A percentile compares a stretch with the other conserved stretches of the same genome.
Conservation (phyloP, 139 green algal species). For the Picochlorum sp. region DNA sequence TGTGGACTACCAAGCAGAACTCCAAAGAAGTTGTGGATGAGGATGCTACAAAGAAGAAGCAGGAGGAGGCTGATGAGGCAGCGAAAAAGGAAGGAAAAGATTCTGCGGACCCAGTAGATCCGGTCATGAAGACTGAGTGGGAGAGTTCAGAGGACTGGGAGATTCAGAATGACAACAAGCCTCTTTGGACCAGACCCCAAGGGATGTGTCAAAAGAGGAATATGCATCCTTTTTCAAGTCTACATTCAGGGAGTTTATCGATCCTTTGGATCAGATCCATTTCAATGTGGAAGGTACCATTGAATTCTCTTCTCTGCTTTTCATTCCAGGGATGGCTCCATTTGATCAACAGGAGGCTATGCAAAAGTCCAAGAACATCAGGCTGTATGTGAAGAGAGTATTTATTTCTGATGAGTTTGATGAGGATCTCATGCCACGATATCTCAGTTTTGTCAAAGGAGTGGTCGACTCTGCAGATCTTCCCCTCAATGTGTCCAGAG, state of each 20-base stretch:
- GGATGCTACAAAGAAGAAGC: conserved; percentile 68
- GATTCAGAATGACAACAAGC: conserved; percentile 93
- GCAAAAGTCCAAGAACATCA: conserved; percentile 58
- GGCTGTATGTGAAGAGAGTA: conserved; percentile 94
- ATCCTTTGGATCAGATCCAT: conserved; percentile 64
- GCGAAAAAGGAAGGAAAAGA: conserved; percentile 60
- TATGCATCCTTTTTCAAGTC: conserved; percentile 97
- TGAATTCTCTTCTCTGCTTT: conserved; percentile 93
- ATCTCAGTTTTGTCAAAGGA: conserved; percentile 84
- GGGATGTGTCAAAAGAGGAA: conserved; percentile 70
- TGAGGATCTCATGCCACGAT: conserved; percentile 91
- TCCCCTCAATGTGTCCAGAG: conserved; percentile 93
- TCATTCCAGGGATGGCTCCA: conserved; percentile 92
- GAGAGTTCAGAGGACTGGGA: conserved; percentile 74
- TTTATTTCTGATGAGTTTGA: conserved; percentile 99
- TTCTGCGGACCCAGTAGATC: conserved; percentile 51
- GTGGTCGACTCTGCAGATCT: conserved; percentile 94
- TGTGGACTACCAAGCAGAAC: conserved; percentile 36
- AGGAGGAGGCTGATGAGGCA: conserved; percentile 64
- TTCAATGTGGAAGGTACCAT: conserved; percentile 96
- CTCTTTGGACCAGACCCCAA: conserved; percentile 83
- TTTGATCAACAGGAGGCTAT: conserved; percentile 79
- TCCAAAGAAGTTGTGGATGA: conserved; percentile 57
- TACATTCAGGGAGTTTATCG: conserved; percentile 74
- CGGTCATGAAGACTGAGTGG: conserved; percentile 82